Conservation (phyloP, 371 early-diverging fungal genomes). For the Neoconidiobolus thromboides region DNA sequence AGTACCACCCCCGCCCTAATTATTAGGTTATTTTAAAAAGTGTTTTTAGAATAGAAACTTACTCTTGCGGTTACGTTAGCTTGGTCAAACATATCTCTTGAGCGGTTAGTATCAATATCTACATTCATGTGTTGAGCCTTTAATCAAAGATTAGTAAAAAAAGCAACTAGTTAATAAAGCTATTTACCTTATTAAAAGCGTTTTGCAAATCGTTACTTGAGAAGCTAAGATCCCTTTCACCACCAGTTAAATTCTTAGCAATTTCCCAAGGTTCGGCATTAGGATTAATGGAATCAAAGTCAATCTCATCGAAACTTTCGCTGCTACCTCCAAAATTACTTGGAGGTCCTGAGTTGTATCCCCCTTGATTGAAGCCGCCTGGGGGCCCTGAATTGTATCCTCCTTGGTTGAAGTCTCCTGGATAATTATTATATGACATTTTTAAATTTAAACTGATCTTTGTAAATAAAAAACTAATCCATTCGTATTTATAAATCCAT, state of each 20-base stretch:
- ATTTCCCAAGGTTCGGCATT: conserved; percentile 8
- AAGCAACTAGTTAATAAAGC: neutral
- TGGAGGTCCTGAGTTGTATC: neutral
- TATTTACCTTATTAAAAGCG: conserved; percentile 4
- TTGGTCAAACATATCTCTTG: neutral
- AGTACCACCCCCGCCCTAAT: conserved; percentile 3
- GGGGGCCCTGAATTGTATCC: neutral
- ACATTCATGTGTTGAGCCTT: conserved; percentile 5
- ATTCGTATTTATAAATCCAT: no score
- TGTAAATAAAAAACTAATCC: no score
- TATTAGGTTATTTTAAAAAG: neutral
- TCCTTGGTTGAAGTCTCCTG: neutral
- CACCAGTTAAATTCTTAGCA: neutral
- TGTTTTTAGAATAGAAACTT: neutral
- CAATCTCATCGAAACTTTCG: neutral
- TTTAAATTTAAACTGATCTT: no score
- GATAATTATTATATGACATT: no score
- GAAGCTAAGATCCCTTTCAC: conserved; percentile 2
- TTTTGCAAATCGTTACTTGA: neutral
- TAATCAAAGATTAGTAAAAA: neutral
- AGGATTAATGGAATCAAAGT: neutral
- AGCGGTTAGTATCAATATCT: neutral
- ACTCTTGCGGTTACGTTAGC: neutral
- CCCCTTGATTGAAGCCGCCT: neutral
- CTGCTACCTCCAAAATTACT: neutral